Evolutionary conservation across 1,139 yeast species (phyloP).

Genomic region (Suhomyces choctaworum): DNA sequence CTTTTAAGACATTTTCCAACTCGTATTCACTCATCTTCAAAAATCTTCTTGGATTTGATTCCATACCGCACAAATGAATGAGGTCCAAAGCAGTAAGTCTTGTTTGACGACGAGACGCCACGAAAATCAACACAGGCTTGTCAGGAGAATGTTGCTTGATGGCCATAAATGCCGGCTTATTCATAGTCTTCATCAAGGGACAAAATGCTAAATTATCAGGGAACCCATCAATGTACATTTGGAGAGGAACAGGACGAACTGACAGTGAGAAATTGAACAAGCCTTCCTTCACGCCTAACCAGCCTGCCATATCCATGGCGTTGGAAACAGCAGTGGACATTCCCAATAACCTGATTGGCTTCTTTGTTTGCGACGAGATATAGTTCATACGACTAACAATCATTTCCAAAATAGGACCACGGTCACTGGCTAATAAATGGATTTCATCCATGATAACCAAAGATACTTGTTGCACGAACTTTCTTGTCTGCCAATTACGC

Average conservation of each 20-base stretch:
- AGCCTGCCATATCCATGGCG: conserved; percentile 96
- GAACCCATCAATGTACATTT: conserved; percentile 97
- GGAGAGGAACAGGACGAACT: conserved; percentile 95
- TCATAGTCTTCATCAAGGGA: conserved; percentile 97
- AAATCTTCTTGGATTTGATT: conserved; percentile 87
- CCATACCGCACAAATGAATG: conserved; percentile 93
- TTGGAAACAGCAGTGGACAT: conserved; percentile 98
- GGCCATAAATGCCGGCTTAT: conserved; percentile 95
- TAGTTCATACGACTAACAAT: conserved; percentile 98
- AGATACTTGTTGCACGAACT: conserved; percentile 87
- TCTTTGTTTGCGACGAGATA: conserved; percentile 72
- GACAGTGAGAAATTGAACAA: conserved; percentile 92
- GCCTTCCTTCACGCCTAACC: conserved; percentile 92
- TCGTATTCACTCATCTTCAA: conserved; percentile 76
- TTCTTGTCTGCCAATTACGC: conserved; percentile 96
- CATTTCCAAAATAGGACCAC: conserved; percentile 98
- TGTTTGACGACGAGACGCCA: conserved; percentile 96
- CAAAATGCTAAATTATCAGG: conserved; percentile 93
- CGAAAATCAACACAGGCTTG: conserved; percentile 92
- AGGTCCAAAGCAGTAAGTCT: conserved; percentile 91
- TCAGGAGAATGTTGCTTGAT: conserved; percentile 92
- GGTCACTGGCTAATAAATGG: conserved; percentile 92
- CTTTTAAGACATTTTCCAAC: conserved; percentile 56
- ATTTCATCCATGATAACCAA: conserved; percentile 97
- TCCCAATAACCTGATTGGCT: conserved; percentile 81